These are phyloP conservation scores for Dioscorea cayenensis DNA, from an alignment of 116 monocot genomes.

Conservation along the genomic window DNA sequence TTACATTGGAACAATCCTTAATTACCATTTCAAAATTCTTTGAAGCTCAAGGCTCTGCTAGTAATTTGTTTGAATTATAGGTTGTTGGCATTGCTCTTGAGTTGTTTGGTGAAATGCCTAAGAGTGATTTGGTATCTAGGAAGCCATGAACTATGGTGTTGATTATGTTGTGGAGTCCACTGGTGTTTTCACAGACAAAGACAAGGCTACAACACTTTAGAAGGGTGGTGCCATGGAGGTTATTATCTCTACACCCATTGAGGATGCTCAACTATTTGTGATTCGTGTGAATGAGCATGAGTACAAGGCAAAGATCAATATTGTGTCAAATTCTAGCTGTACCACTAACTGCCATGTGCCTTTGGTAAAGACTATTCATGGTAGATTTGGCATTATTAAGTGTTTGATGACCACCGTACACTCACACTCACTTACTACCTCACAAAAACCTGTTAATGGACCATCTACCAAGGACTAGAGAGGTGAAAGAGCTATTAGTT, in stretches of 20 bases:
- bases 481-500: slow-evolving; percentile 82
- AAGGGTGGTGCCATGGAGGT: slow-evolving; percentile 91
- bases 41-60: no score
- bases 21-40: no score
- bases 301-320: slow-evolving; percentile 56
- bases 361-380: slow-evolving; percentile 18
- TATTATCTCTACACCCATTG: slow-evolving; percentile 85
- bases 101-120: no score
- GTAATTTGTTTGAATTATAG: no score
- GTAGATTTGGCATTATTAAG: slow-evolving; percentile 60
- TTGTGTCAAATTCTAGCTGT: slow-evolving; percentile 90
- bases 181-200: no score
- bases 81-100: no score
- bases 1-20: no score
- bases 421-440: slow-evolving; percentile 72
- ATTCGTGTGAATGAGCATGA: slow-evolving; percentile 69
- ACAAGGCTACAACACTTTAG: no score
- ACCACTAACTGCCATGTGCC: slow-evolving; percentile 86
- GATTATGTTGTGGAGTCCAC: no score
- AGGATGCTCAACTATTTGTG: slow-evolving; percentile 93
- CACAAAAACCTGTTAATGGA: slow-evolving; percentile 88
- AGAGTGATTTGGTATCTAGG: no score
- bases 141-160: no score
- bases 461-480: slow-evolving; percentile 90
- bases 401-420: slow-evolving; percentile 80